Evolutionary conservation across 108 stramenopile species (phyloP), one percentile per base, ranked within the genome.

Genomic region (Fragilariopsis cylindrus): DNA sequence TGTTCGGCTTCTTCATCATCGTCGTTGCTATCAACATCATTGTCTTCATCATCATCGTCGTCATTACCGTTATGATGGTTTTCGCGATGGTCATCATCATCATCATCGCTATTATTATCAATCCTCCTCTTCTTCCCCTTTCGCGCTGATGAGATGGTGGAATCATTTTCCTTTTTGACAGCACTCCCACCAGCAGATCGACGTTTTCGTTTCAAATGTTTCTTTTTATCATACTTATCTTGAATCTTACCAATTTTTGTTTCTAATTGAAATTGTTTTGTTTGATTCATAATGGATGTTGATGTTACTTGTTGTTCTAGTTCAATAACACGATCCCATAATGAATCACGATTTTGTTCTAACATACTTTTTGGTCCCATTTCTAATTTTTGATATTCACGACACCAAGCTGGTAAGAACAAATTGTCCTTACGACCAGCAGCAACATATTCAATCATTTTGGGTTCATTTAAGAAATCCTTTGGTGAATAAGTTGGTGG

Each of bases 401-500:
- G 67, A 50, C 48, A 48, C 67, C 67, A 68, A 44, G 48, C 8
- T 41, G 67, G 67, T 5, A 68, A 44, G 30, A 68, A 52, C 45
- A 39, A n/a, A 8, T 63, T 9, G 62, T 63, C n/a, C n/a, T 7
- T 12, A 18, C 62, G 16, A 63, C 39, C 7, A 40, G 18, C 3
- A n/a, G 41, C 30, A 19, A 16, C 40, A 62, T 76, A 76, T 45
- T 76, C 69, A 13, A 69, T 64, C 76, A 76, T 70, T 12, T 39
- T 57, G 6, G 76, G 69, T 70, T 76, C 76, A 43, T 76, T 48
- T 49, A 76, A 44, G n/a, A 76, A 76, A 18, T 40, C 60, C 0
- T 76, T 47, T 2, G 53, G 53, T 48, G 57, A 57, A 65, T 76
- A 76, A 0, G 57, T 60, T 42, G 76, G 76, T 42, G 30, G 40